Evolutionary conservation across 2,329 filamentous ascomycete species (phyloP).

Genomic region (Coniochaeta sp.): DNA sequence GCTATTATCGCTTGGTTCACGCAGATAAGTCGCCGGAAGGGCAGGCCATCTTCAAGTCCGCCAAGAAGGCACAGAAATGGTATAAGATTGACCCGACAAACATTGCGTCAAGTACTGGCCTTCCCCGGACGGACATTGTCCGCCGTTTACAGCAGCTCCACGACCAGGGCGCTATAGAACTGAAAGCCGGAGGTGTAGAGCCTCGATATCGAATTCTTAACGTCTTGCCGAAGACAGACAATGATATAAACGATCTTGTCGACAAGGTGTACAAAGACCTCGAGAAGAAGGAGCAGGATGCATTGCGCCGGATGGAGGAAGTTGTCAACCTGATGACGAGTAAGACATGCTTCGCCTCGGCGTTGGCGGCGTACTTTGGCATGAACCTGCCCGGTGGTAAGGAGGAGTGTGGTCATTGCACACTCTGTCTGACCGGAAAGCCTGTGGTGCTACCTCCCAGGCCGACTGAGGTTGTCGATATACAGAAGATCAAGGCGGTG

Average conservation of each 20-base stretch:
- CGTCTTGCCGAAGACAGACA: slow-evolving; percentile 31
- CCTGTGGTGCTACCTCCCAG: slow-evolving; percentile 29
- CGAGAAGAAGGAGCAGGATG: slow-evolving; percentile 42
- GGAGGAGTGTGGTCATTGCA: slow-evolving; percentile 47
- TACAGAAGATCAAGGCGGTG: slow-evolving; percentile 30
- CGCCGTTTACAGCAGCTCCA: slow-evolving; percentile 46
- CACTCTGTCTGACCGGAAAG: slow-evolving; percentile 33
- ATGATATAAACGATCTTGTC: slow-evolving; percentile 35
- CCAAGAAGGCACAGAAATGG: slow-evolving; percentile 30
- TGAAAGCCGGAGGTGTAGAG: slow-evolving; percentile 42
- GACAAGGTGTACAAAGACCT: slow-evolving; percentile 42
- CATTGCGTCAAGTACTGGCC: slow-evolving; percentile 19
- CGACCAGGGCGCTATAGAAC: slow-evolving; percentile 37
- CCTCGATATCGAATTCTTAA: slow-evolving; percentile 45
- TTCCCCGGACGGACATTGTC: slow-evolving; percentile 40
- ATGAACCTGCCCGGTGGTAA: slow-evolving; percentile 37
- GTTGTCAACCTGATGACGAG: slow-evolving; percentile 47
- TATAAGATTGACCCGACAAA: slow-evolving; percentile 40
- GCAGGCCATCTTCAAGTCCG: slow-evolving; percentile 31
- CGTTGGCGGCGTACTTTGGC: slow-evolving; percentile 50
- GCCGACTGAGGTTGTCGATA: slow-evolving; percentile 29
- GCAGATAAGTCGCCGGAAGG: slow-evolving; percentile 32
- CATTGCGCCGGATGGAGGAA: slow-evolving; percentile 39
- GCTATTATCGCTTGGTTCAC: slow-evolving; percentile 21
- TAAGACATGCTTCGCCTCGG: slow-evolving; percentile 39